Conservation (phyloP, 2,329 filamentous ascomycete species). For the Verticillium nubilum region DNA sequence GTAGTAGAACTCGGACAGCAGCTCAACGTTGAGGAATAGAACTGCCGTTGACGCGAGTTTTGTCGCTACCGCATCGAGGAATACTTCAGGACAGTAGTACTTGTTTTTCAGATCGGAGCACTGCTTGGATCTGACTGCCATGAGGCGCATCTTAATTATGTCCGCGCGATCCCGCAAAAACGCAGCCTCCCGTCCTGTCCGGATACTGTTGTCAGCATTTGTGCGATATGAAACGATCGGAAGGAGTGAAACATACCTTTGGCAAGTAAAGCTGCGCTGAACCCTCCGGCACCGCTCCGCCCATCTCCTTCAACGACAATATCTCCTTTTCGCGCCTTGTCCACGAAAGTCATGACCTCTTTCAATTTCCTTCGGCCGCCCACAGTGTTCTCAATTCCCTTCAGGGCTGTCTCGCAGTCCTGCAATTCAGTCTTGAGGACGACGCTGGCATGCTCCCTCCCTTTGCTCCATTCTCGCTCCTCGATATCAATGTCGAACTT, state of each 20-base stretch:
- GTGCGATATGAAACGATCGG: neutral
- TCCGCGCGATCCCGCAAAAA: slow-evolving; percentile 91
- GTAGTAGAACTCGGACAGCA: slow-evolving; percentile 96
- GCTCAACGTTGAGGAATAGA: slow-evolving; percentile 93
- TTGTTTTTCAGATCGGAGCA: slow-evolving; percentile 82
- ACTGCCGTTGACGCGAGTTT: slow-evolving; percentile 94
- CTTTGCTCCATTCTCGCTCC: slow-evolving; percentile 79
- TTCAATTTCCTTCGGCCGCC: slow-evolving; percentile 79
- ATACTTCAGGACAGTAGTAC: slow-evolving; percentile 94
- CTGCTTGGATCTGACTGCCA: slow-evolving; percentile 85
- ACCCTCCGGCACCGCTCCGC: slow-evolving; percentile 82
- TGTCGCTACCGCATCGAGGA: slow-evolving; percentile 93
- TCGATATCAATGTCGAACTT: slow-evolving; percentile 98
- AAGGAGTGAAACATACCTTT: slow-evolving; percentile 54
- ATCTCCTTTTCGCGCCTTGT: slow-evolving; percentile 82
- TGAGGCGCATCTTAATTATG: slow-evolving; percentile 82
- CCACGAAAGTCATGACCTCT: slow-evolving; percentile 87
- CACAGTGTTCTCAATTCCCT: slow-evolving; percentile 67
- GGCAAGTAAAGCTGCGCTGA: slow-evolving; percentile 78
- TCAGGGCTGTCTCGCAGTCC: slow-evolving; percentile 75
- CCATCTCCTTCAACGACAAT: slow-evolving; percentile 79
- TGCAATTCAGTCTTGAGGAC: slow-evolving; percentile 84
- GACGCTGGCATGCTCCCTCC: slow-evolving; percentile 73
- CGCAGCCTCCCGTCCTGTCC: slow-evolving; percentile 76
- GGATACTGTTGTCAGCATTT: neutral